Conservation (phyloP, 257 asterid genomes). For the Striga asiatica region DNA sequence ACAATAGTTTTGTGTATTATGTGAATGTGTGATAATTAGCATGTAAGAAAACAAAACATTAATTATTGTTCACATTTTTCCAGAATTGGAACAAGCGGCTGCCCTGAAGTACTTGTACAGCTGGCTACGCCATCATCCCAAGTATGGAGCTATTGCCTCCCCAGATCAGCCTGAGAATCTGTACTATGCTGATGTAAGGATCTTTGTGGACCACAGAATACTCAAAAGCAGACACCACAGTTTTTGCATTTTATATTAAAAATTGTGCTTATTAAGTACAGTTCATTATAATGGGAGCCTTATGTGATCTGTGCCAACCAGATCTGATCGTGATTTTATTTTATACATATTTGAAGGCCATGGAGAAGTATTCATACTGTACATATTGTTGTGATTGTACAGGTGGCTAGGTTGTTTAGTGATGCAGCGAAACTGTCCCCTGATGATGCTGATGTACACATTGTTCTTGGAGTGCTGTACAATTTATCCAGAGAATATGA, state of each 20-base stretch:
- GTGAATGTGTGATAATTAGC: background rate
- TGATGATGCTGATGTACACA: slow-evolving; percentile 96
- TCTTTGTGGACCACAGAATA: slow-evolving; percentile 3
- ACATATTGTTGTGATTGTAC: slow-evolving; percentile 20
- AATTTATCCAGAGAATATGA: slow-evolving; percentile 85
- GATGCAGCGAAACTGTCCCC: slow-evolving; percentile 94
- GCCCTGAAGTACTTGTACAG: slow-evolving; percentile 84
- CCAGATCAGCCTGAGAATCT: slow-evolving; percentile 72
- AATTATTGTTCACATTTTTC: slow-evolving; percentile 12
- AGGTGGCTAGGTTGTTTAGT: slow-evolving; percentile 70
- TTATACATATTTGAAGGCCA: no score
- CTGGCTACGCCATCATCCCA: slow-evolving; percentile 91
- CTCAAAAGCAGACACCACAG: background rate
- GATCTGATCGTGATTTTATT: no score
- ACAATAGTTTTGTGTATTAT: background rate
- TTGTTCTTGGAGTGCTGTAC: slow-evolving; percentile 90
- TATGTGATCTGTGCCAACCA: background rate
- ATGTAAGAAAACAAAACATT: slow-evolving; percentile 1
- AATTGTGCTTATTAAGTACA: background rate
- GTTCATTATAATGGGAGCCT: background rate
- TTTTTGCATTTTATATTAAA: background rate
- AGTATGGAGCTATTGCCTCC: slow-evolving; percentile 65
- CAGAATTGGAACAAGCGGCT: slow-evolving; percentile 97
- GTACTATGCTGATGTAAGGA: slow-evolving; percentile 77
- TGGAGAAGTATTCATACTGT: slow-evolving; percentile 6